Percentiles rank a stretch among this genome's conserved stretches.
These are phyloP conservation scores for Fusarium sp. DNA, from an alignment of 2,329 filamentous ascomycete genomes.

Conservation along the genomic window DNA sequence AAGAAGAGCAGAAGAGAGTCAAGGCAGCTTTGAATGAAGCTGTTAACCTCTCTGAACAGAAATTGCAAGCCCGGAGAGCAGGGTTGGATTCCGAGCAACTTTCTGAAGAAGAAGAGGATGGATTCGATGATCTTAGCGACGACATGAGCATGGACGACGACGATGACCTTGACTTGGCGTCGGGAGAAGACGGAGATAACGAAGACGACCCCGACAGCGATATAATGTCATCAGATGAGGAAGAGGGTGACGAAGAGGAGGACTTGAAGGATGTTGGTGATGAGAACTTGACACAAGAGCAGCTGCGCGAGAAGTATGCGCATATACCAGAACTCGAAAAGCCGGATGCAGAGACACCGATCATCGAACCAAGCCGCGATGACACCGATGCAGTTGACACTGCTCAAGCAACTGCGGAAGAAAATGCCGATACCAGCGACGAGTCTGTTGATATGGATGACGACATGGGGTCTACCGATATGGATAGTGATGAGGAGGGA, in stretches of 20 bases:
- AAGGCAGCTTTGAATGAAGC: conserved; percentile 77
- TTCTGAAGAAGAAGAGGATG: conserved; percentile 55
- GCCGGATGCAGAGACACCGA: conserved; percentile 36
- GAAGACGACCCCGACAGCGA: conserved; percentile 54
- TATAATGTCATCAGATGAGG: conserved; percentile 69
- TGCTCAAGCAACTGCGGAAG: conserved; percentile 35
- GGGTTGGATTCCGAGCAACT: conserved; percentile 62
- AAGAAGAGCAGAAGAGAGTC: conserved; percentile 68
- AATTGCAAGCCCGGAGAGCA: conserved; percentile 68
- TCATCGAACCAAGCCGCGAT: conserved; percentile 33
- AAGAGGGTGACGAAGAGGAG: conserved; percentile 68
- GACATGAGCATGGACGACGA: conserved; percentile 49
- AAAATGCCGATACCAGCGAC: conserved; percentile 61
- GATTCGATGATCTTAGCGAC: conserved; percentile 58
- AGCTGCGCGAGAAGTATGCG: conserved; percentile 73
- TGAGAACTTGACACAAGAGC: conserved; percentile 73
- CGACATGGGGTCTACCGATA: conserved; percentile 67
- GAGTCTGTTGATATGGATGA: conserved; percentile 76
- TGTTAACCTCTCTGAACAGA: conserved; percentile 74
- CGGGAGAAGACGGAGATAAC: conserved; percentile 50
- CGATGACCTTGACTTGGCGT: conserved; percentile 46
- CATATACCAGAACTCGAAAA: conserved; percentile 62
- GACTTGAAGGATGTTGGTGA: conserved; percentile 63
- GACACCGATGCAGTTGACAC: conserved; percentile 37
- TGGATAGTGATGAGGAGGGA: conserved; percentile 53